Evolutionary conservation across 139 green algal genomes (phyloP).

Genomic region (Desmodesmus armatus): DNA sequence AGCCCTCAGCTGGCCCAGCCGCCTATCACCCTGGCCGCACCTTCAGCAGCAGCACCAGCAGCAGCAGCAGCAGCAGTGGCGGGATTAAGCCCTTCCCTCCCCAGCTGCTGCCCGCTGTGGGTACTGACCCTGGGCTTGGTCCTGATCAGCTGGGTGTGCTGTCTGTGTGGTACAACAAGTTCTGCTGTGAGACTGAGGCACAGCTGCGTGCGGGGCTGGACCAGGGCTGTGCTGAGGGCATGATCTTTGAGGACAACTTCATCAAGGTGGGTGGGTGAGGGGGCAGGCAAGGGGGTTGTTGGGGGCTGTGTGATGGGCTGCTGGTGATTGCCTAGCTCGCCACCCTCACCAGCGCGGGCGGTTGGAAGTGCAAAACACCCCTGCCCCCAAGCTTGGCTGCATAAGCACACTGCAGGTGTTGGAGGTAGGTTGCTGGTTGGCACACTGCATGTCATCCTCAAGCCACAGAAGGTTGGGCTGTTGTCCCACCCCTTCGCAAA

Average conservation of each 20-base stretch:
- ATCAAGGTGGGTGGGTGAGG: constrained; percentile 4
- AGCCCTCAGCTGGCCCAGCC: no score
- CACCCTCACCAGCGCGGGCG: no score
- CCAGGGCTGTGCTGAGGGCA: neutral
- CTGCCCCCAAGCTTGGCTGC: no score
- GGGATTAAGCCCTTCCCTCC: neutral
- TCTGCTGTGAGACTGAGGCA: constrained; percentile 23
- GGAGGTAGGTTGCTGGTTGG: no score
- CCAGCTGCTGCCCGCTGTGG: constrained; percentile 6
- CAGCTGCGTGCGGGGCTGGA: constrained; percentile 7
- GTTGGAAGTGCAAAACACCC: no score
- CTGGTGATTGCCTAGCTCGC: no score
- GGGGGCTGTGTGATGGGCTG: no score
- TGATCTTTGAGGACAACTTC: constrained; percentile 38
- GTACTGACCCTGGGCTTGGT: neutral
- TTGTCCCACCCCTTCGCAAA: no score
- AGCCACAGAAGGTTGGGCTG: no score
- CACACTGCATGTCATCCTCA: no score
- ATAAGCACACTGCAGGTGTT: no score
- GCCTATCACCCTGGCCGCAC: no score
- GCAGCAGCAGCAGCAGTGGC: neutral
- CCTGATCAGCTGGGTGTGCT: constrained; percentile 12
- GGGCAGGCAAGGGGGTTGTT: neutral
- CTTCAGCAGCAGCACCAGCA: neutral
- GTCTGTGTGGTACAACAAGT: constrained; percentile 17